Conservation (phyloP, 805 yeast species). For the Saccharomycopsis oosterbeekiorum region DNA sequence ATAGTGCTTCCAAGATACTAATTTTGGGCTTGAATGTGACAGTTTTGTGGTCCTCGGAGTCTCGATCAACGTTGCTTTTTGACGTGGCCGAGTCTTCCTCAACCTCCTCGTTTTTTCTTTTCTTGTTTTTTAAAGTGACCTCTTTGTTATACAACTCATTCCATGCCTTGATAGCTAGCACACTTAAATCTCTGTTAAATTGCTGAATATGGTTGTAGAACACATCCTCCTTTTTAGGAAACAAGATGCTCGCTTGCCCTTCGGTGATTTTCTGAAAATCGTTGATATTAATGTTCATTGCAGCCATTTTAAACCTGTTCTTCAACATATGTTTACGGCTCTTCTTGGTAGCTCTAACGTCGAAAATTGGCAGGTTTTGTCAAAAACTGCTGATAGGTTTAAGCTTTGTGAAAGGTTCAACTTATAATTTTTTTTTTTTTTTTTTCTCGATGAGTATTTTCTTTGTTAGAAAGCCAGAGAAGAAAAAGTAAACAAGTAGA, state of each 20-base stretch:
- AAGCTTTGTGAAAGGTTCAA: too few relatives aligned
- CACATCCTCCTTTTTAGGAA: slow-evolving; percentile 73
- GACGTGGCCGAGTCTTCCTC: slow-evolving; percentile 2
- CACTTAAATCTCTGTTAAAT: slow-evolving; percentile 86
- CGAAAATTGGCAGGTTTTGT: too few relatives aligned
- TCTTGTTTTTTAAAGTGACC: slow-evolving; percentile 21
- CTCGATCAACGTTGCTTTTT: background rate
- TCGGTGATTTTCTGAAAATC: slow-evolving; percentile 44
- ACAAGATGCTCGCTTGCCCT: slow-evolving; percentile 76
- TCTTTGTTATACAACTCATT: slow-evolving; percentile 43
- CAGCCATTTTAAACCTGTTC: background rate
- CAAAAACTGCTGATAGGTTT: too few relatives aligned
- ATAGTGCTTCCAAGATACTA: slow-evolving; percentile 75
- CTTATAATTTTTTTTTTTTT: too few relatives aligned
- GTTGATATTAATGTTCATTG: slow-evolving; percentile 22
- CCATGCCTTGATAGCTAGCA: slow-evolving; percentile 82
- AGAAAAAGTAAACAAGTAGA: background rate
- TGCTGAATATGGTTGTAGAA: slow-evolving; percentile 96
- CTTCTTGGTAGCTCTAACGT: too few relatives aligned
- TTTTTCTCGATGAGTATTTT: background rate
- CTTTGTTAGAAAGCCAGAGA: background rate
- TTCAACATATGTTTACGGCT: background rate
- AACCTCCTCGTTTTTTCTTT: slow-evolving; percentile 20
- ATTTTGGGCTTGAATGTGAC: slow-evolving; percentile 36
- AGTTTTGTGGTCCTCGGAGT: slow-evolving; percentile 5